phyloP scores from a whole-genome alignment of 768 basidiomycete species.

The Pisolithus albus region DNA sequence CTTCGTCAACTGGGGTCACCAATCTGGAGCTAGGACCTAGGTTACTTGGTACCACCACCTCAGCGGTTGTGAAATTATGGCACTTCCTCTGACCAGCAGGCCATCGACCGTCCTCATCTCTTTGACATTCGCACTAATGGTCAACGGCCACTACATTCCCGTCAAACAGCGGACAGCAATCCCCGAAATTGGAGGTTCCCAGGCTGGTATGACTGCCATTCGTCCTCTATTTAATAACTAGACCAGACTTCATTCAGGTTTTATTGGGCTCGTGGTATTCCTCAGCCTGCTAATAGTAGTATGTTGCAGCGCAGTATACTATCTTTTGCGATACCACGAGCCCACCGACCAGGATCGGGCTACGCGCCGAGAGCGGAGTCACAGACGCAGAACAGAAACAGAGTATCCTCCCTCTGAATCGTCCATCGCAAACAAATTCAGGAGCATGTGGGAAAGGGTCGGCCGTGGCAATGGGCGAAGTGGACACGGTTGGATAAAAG shows the following conservation, averaged over 20 bases:
- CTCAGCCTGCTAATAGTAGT: constrained; percentile 48
- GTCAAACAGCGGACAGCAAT: constrained; percentile 23
- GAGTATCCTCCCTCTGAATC: constrained; percentile 5
- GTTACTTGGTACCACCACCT: too few relatives aligned
- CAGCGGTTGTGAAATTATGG: neutral
- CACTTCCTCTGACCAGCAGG: neutral
- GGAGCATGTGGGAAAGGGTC: constrained; percentile 20
- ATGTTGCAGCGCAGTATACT: constrained; percentile 47
- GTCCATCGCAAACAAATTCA: constrained; percentile 23
- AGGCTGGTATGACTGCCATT: constrained; percentile 34
- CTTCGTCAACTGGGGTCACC: neutral
- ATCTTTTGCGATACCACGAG: constrained; percentile 47
- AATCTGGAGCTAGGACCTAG: too few relatives aligned
- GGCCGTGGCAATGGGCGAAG: constrained; percentile 15
- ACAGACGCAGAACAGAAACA: constrained; percentile 20
- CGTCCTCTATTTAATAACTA: neutral
- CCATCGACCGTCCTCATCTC: neutral
- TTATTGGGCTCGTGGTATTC: constrained; percentile 53
- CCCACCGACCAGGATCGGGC: constrained; percentile 36
- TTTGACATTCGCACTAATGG: neutral
- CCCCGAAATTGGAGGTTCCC: constrained; percentile 46
- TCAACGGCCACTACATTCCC: constrained; percentile 1
- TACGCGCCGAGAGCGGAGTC: constrained; percentile 26
- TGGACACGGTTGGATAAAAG: constrained; percentile 45
- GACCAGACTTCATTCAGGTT: constrained; percentile 32